A percentile compares a stretch with the other conserved stretches of the same genome.
phyloP scores from a whole-genome alignment of 441 rosid species.

The Brassica hybrid region DNA sequence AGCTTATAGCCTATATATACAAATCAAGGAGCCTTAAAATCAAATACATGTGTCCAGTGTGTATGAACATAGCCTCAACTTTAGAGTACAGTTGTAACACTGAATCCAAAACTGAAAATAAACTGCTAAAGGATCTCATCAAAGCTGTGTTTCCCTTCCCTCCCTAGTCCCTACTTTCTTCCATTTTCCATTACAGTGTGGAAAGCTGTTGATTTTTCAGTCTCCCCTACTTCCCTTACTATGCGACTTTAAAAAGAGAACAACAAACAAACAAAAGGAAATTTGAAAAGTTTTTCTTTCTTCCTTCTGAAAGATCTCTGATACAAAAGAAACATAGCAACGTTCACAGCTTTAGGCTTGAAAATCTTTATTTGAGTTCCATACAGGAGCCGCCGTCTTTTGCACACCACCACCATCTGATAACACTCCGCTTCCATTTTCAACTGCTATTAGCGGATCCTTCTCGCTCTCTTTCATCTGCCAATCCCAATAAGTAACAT shows the following conservation, averaged over 20 bases:
- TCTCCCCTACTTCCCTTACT: conserved; percentile 25
- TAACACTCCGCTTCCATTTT: conserved; percentile 74
- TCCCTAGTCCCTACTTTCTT: too few species aligned
- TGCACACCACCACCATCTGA: conserved; percentile 43
- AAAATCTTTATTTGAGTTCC: conserved; percentile 92
- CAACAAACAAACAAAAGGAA: conserved; percentile 9
- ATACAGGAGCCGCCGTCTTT: conserved; percentile 62
- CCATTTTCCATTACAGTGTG: not conserved
- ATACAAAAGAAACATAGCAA: conserved; percentile 22
- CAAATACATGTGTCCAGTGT: too few species aligned
- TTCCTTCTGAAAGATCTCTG: conserved; percentile 30
- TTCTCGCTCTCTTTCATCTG: conserved; percentile 86
- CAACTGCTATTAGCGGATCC: conserved; percentile 83
- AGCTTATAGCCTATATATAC: not conserved
- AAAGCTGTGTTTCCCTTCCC: too few species aligned
- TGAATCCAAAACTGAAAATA: too few species aligned
- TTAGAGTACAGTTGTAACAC: conserved; percentile 4
- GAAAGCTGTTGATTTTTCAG: conserved; percentile 36
- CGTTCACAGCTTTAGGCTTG: conserved; percentile 55
- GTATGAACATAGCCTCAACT: conserved; percentile 18
- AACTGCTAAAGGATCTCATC: too few species aligned
- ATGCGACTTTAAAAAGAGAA: conserved; percentile 14
- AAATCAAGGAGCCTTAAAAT: too few species aligned
- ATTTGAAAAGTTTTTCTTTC: not conserved
- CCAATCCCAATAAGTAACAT: not conserved